phyloP scores from a whole-genome alignment of 2,329 filamentous ascomycete genomes.

The Ploettnerulaceae sp. region DNA sequence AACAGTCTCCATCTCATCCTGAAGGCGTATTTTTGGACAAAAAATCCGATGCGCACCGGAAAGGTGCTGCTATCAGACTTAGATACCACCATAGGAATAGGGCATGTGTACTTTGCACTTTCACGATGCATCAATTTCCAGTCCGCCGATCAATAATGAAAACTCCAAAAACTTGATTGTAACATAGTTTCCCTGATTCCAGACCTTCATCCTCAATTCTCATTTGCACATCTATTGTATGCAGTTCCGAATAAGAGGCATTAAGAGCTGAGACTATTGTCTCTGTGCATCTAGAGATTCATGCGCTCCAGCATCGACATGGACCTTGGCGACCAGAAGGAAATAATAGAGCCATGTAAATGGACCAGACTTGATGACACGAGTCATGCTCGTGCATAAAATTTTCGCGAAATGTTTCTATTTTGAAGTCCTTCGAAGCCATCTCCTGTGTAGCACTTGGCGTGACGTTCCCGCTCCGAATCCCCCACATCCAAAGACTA shows the following conservation, averaged over 20 bases:
- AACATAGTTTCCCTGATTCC: background rate
- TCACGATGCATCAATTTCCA: background rate
- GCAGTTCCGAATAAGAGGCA: background rate
- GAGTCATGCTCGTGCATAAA: background rate
- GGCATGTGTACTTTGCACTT: slow-evolving; percentile 2
- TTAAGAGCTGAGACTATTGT: background rate
- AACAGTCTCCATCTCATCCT: too few relatives aligned
- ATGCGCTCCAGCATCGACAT: background rate
- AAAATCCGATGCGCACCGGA: background rate
- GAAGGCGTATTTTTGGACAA: background rate
- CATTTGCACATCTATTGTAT: background rate
- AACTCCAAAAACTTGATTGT: background rate
- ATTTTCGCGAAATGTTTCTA: background rate
- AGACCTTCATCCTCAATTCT: too few relatives aligned
- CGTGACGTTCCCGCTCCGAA: background rate
- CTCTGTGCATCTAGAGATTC: background rate
- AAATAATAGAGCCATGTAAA: background rate
- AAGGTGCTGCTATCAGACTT: background rate
- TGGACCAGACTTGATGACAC: background rate
- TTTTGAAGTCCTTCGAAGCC: background rate
- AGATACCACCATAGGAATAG: background rate
- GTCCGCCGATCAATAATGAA: background rate
- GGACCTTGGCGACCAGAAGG: background rate
- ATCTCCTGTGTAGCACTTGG: background rate
- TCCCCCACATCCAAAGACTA: background rate